Base-by-base conservation (phyloP, 495 filamentous ascomycete species). In the Aspergillus affinis region DNA sequence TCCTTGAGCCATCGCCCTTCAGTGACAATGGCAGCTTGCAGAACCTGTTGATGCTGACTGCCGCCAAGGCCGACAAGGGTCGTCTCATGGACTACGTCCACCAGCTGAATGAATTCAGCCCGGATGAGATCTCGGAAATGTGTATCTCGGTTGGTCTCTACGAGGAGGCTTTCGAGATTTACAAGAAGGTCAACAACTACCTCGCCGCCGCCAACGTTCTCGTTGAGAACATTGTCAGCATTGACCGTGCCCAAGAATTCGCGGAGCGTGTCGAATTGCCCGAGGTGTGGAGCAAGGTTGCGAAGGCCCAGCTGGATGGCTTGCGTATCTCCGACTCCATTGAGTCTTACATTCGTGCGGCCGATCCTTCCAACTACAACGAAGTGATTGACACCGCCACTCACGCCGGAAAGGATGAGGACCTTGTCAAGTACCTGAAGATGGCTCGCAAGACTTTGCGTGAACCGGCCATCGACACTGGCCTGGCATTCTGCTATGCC, bases 201-300 rank as follows among this genome's bases (percentile, higher is more conserved):
- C 78, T 85, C 55, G 88, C 89, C 21, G 95, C 95, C 29, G 87
- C 90, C 63, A 90, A 92, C 67, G 95, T 98, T 20, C 87, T 99
- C 17, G 90, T 99, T 48, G 94, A 99, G 69, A 89, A 99, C 69
- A 84, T 99, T 67, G 94, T 97, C 62, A 98, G 95, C 81, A 98
- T 99, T 70, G 95, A 99, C 70, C 89, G 95, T 63, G 93, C 95
- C 2, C 94, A 96, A 67, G 91, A 94, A 55, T 99, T 93, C 69
- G 95, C 94, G 21, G 95, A 99, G 69, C 91, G 92, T 61, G 90
- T 97, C 55, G 95, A 99, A 69, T 80, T 92, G 48, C 89, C 95
- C 7, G 92, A 97, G 66, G 95, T 99, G n/a, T 99, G 95, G 95
- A 98, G 94, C 81, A 90, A 87, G 80, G 92, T 99, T 63, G 95